A percentile compares a stretch with the other conserved stretches of the same genome.
Evolutionary conservation across 2,329 filamentous ascomycete genomes (phyloP).

Genomic region (Hymenoscyphus occultus): DNA sequence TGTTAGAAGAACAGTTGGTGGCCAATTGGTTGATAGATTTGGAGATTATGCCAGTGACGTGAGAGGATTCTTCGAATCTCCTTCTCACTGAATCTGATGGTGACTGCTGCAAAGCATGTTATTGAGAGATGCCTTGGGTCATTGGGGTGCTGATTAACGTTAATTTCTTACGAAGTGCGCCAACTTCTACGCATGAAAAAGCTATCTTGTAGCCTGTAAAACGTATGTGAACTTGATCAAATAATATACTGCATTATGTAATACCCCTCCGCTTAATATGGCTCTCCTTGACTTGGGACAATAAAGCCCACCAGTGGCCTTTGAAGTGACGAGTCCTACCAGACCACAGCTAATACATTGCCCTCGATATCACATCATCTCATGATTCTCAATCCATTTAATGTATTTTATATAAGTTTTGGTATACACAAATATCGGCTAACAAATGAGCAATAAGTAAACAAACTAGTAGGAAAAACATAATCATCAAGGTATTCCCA

Average conservation of each 20-base stretch:
- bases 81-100: neutral
- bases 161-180: neutral
- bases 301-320: too few relatives aligned
- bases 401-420: neutral
- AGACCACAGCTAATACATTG: too few relatives aligned
- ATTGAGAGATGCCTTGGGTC: neutral
- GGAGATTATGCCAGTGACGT: slow-evolving; percentile 41
- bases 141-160: neutral
- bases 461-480: neutral
- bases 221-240: neutral
- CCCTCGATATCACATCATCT: neutral
- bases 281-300: too few relatives aligned
- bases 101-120: neutral
- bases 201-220: neutral
- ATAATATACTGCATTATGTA: neutral
- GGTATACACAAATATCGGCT: neutral
- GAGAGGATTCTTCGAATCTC: slow-evolving; percentile 34
- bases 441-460: neutral
- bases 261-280: too few relatives aligned
- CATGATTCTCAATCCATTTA: neutral
- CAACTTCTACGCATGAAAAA: neutral
- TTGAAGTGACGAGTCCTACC: too few relatives aligned
- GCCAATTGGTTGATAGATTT: slow-evolving; percentile 38
- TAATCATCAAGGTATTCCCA: slow-evolving; percentile 1
- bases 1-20: slow-evolving; percentile 37